A percentile compares a stretch with the other conserved stretches of the same genome.
These are phyloP conservation scores for Hypericum androsaemum DNA, from an alignment of 345 rosid species.

Conservation along the genomic window DNA sequence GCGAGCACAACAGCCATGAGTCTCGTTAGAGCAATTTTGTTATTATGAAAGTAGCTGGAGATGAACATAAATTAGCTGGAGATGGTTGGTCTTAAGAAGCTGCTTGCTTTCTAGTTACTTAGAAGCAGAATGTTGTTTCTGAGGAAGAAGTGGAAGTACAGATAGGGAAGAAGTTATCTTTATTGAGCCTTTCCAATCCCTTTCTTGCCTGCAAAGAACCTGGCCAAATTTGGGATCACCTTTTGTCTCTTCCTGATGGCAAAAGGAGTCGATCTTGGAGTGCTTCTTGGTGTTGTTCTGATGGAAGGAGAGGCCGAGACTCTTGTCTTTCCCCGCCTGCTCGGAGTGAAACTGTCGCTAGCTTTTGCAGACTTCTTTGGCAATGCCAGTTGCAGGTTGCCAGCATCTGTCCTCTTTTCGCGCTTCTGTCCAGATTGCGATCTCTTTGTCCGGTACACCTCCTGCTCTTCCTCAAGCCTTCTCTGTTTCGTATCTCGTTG, in stretches of 20 bases:
- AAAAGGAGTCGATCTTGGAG: constrained; percentile 33
- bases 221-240: constrained; percentile 48
- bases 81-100: no score
- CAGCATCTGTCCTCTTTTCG: constrained; percentile 18
- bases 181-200: constrained; percentile 9
- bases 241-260: constrained; percentile 46
- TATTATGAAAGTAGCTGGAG: no score
- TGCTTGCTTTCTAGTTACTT: no score
- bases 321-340: constrained; percentile 26
- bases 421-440: constrained; percentile 29
- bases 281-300: constrained; percentile 14
- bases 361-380: constrained; percentile 28
- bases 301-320: constrained; percentile 35
- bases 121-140: no score
- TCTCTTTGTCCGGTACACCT: constrained; percentile 5
- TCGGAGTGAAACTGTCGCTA: constrained; percentile 29
- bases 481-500: constrained; percentile 35
- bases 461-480: no score
- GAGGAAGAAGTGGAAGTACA: no score
- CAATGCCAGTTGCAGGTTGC: constrained; percentile 12
- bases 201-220: constrained; percentile 38
- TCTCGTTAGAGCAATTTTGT: no score
- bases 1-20: no score
- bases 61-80: no score
- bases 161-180: no score